These are phyloP conservation scores for Aspergillus sp. DNA, from an alignment of 2,329 filamentous ascomycete genomes.

Conservation along the genomic window DNA sequence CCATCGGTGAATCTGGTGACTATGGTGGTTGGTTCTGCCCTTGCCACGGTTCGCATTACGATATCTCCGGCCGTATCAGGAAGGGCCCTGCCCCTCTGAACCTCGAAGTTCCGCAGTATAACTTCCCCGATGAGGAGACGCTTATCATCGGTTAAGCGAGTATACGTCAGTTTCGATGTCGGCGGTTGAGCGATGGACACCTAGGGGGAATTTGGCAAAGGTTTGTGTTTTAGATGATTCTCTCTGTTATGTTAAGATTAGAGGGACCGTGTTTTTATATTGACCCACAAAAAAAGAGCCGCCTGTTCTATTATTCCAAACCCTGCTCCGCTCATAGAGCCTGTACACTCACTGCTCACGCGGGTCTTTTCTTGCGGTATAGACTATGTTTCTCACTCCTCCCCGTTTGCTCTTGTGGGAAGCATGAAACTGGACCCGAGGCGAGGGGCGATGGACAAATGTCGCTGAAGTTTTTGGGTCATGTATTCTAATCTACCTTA, in stretches of 20 bases:
- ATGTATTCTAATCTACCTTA: constrained; percentile 13
- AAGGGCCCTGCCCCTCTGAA: constrained; percentile 97
- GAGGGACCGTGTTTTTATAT: constrained; percentile 41
- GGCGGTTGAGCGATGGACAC: constrained; percentile 3
- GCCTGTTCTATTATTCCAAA: constrained; percentile 23
- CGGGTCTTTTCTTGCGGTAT: constrained; percentile 17
- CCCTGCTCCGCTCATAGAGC: constrained; percentile 16
- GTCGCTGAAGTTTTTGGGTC: constrained; percentile 8
- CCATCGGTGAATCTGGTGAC: constrained; percentile 97
- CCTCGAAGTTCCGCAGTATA: constrained; percentile 90
- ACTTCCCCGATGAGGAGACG: constrained; percentile 85
- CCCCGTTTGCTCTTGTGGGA: constrained; percentile 5
- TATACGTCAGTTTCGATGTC: constrained; percentile 3
- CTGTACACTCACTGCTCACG: constrained; percentile 17
- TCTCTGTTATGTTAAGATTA: constrained; percentile 36
- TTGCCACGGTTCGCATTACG: constrained; percentile 99
- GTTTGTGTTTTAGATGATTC: constrained; percentile 34
- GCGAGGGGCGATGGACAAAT: constrained; percentile 4
- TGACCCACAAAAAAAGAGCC: constrained; percentile 35
- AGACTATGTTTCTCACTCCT: constrained; percentile 21
- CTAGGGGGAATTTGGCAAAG: constrained; percentile 16
- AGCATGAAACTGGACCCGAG: background rate
- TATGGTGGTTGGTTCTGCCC: constrained; percentile 99
- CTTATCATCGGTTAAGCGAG: constrained; percentile 83
- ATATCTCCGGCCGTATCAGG: constrained; percentile 97